Percentiles rank a stretch among this genome's conserved stretches.
Evolutionary conservation across 2,329 filamentous ascomycete species (phyloP).

Genomic region (Ophiostoma triangulosporum): DNA sequence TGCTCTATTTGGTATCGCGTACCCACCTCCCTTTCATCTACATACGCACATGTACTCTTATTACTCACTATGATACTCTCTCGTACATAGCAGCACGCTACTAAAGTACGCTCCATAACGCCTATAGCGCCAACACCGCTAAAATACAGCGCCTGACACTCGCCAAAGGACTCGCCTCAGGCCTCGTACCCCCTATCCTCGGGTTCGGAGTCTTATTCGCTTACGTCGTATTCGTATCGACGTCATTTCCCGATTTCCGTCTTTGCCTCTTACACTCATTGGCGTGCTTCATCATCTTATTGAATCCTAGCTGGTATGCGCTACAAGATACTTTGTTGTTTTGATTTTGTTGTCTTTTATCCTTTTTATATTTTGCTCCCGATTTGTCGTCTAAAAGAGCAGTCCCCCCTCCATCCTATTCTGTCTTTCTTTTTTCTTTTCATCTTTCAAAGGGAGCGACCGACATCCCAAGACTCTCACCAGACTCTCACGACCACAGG

Average conservation of each 20-base stretch:
- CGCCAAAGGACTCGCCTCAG: not conserved
- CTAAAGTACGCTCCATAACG: not conserved
- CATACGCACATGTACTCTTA: too few relatives aligned
- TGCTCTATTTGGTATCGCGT: too few relatives aligned
- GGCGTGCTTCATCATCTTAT: not conserved
- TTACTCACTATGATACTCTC: not conserved
- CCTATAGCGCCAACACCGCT: not conserved
- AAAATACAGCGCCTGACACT: not conserved
- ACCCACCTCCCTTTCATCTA: too few relatives aligned
- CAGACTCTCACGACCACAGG: not conserved
- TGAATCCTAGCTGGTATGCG: not conserved
- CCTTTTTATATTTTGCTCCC: not conserved
- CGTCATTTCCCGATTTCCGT: conserved; percentile 2
- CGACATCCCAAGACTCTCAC: not conserved
- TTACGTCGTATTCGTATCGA: conserved; percentile 5
- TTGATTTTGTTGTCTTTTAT: not conserved
- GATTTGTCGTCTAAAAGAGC: not conserved
- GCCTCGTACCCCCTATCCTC: not conserved
- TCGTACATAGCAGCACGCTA: not conserved
- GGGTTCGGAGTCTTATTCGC: conserved; percentile 7
- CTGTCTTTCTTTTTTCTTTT: not conserved
- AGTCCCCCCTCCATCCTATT: not conserved
- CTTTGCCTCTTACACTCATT: not conserved
- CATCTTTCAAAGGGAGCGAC: not conserved
- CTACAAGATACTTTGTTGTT: not conserved